Percentiles rank a stretch among this genome's conserved stretches.
phyloP scores from a whole-genome alignment of 805 yeast species.

The Zygosaccharomyces bisporus region DNA sequence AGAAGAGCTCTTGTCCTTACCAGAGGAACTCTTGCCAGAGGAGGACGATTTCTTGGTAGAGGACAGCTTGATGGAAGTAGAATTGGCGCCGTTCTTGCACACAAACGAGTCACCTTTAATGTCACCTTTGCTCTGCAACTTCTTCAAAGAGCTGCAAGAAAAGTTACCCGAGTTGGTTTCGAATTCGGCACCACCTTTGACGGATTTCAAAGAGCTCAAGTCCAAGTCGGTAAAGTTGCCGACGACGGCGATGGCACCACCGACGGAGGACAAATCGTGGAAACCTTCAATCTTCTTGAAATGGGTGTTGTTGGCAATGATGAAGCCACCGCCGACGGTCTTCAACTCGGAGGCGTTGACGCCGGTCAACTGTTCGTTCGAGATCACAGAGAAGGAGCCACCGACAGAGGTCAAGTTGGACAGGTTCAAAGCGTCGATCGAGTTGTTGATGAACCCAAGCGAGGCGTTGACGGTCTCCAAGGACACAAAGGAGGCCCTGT shows the following conservation, averaged over 20 bases:
- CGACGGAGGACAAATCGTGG: conserved; percentile 65
- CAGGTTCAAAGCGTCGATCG: conserved; percentile 54
- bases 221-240: conserved; percentile 83
- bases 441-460: conserved; percentile 71
- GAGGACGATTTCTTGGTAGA: conserved; percentile 29
- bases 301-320: conserved; percentile 76
- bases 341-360: conserved; percentile 67
- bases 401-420: conserved; percentile 62
- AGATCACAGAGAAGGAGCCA: conserved; percentile 69
- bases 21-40: conserved; percentile 36
- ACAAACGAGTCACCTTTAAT: conserved; percentile 86
- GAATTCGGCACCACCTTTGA: conserved; percentile 88
- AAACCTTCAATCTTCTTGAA: conserved; percentile 68
- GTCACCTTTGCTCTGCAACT: conserved; percentile 69
- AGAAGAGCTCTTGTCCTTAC: conserved; percentile 40
- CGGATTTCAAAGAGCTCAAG: conserved; percentile 67
- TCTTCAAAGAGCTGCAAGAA: conserved; percentile 74
- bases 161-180: conserved; percentile 67
- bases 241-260: conserved; percentile 79
- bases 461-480: conserved; percentile 76
- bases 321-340: conserved; percentile 89
- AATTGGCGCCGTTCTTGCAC: conserved; percentile 61
- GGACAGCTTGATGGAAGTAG: conserved; percentile 43
- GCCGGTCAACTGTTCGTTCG: conserved; percentile 69
- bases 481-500: conserved; percentile 65